Evolutionary conservation across 306 rosid genomes (phyloP).

Genomic region (Prunus fruticosa): DNA sequence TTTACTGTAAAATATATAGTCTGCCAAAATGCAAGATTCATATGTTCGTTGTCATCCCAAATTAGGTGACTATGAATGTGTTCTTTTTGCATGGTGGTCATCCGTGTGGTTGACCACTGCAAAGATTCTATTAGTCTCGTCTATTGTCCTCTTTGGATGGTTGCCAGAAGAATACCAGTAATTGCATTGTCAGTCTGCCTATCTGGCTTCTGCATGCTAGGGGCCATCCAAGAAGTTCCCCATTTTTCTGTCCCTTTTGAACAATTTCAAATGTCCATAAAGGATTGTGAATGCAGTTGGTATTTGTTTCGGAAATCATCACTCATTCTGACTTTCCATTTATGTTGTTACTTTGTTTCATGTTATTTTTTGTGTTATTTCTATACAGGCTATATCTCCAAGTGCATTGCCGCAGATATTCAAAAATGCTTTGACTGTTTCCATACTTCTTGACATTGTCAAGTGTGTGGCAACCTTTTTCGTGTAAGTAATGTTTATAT

Average conservation of each 20-base stretch:
- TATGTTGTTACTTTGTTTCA: not conserved
- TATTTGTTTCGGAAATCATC: not conserved
- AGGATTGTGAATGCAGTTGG: not conserved
- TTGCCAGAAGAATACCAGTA: too few relatives aligned
- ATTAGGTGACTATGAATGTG: not conserved
- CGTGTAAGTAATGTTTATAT: slow-evolving; percentile 43
- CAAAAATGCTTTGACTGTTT: slow-evolving; percentile 75
- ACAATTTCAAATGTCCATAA: not conserved
- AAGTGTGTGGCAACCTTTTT: slow-evolving; percentile 78
- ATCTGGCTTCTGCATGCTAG: slow-evolving; percentile 3
- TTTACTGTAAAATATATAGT: not conserved
- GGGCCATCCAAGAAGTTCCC: not conserved
- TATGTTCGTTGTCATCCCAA: not conserved
- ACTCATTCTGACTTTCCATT: not conserved
- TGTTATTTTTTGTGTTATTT: slow-evolving; percentile 11
- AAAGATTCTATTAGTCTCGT: not conserved
- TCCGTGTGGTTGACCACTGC: not conserved
- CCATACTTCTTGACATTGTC: slow-evolving; percentile 66
- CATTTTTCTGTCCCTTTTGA: not conserved
- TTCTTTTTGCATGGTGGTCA: not conserved
- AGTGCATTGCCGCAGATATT: slow-evolving; percentile 66
- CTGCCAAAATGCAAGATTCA: not conserved
- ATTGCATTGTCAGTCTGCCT: not conserved
- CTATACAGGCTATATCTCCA: slow-evolving; percentile 62
- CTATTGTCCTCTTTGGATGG: not conserved